phyloP scores from a whole-genome alignment of 2,329 filamentous ascomycete species.

The Pseudogymnoascus verrucosus region DNA sequence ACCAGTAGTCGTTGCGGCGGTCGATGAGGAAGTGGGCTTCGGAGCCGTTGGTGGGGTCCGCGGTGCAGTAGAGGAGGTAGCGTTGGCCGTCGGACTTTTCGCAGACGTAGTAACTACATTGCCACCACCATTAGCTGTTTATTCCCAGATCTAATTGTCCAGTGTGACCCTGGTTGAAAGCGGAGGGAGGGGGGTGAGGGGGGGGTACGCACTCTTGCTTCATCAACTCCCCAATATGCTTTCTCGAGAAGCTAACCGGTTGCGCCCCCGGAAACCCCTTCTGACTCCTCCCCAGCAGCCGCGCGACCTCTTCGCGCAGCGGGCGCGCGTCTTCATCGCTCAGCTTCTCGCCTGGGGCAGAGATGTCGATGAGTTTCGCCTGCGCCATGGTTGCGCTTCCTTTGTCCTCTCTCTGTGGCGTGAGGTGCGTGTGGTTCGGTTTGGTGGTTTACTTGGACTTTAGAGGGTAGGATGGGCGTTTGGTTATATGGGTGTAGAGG shows the following conservation, averaged over 20 bases:
- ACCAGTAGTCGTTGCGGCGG: slow-evolving; percentile 96
- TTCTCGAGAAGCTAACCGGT: slow-evolving; percentile 80
- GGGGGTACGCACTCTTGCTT: slow-evolving; percentile 55
- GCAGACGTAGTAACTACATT: slow-evolving; percentile 77
- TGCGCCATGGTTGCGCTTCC: neutral
- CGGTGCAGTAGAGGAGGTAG: slow-evolving; percentile 84
- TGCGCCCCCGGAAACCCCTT: slow-evolving; percentile 80
- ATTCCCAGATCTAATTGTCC: too few relatives aligned
- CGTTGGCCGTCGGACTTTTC: slow-evolving; percentile 97
- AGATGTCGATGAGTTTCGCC: slow-evolving; percentile 31
- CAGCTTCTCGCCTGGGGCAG: slow-evolving; percentile 58
- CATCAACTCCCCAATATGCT: slow-evolving; percentile 75
- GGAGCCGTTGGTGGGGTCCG: slow-evolving; percentile 45
- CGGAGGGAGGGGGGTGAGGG: neutral
- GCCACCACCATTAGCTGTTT: neutral
- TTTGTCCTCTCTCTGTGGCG: neutral
- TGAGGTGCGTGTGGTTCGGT: neutral
- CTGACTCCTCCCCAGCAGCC: slow-evolving; percentile 62
- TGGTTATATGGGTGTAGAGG: neutral
- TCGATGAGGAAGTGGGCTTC: slow-evolving; percentile 91
- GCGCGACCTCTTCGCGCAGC: slow-evolving; percentile 66
- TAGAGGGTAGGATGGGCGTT: neutral
- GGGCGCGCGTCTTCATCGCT: slow-evolving; percentile 49
- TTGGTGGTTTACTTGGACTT: neutral
- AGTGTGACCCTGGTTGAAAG: neutral